Evolutionary conservation across 805 yeast genomes (phyloP).

Genomic region (Candida alai): DNA sequence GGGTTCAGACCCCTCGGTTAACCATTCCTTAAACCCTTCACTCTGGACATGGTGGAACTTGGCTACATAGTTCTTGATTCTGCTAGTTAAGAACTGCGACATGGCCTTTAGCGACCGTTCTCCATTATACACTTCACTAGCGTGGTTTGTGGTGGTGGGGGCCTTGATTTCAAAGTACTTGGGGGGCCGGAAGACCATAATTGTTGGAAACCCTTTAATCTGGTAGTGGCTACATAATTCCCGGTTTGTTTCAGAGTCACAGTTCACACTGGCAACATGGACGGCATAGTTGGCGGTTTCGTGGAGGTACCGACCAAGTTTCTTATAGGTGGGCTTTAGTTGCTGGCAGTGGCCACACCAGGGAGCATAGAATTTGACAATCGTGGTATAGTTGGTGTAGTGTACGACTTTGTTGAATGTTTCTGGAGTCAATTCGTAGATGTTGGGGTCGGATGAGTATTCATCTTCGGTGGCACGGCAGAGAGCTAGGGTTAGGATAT

Average conservation of each 20-base stretch:
- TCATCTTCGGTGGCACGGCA: conserved; percentile 21
- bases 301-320: conserved; percentile 58
- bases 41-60: conserved; percentile 34
- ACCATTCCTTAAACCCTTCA: conserved; percentile 24
- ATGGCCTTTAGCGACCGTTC: conserved; percentile 56
- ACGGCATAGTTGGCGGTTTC: conserved; percentile 45
- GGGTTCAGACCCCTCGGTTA: conserved; percentile 27
- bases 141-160: conserved; percentile 31
- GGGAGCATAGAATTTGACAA: conserved; percentile 91
- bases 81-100: conserved; percentile 48
- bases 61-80: conserved; percentile 65
- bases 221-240: conserved; percentile 62
- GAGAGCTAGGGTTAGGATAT: conserved; percentile 2
- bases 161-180: conserved; percentile 35
- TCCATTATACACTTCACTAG: conserved; percentile 57
- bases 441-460: conserved; percentile 40
- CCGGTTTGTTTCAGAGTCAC: conserved; percentile 69
- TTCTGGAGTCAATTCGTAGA: conserved; percentile 52
- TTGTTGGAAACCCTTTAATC: conserved; percentile 80
- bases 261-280: conserved; percentile 79
- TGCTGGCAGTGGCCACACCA: conserved; percentile 96
- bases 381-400: conserved; percentile 68
- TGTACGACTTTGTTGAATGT: conserved; percentile 67
- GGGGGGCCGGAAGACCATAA: conserved; percentile 80
- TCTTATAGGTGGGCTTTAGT: conserved; percentile 59